Evolutionary conservation across 441 rosid species (phyloP).

Genomic region (Melastoma candidum): DNA sequence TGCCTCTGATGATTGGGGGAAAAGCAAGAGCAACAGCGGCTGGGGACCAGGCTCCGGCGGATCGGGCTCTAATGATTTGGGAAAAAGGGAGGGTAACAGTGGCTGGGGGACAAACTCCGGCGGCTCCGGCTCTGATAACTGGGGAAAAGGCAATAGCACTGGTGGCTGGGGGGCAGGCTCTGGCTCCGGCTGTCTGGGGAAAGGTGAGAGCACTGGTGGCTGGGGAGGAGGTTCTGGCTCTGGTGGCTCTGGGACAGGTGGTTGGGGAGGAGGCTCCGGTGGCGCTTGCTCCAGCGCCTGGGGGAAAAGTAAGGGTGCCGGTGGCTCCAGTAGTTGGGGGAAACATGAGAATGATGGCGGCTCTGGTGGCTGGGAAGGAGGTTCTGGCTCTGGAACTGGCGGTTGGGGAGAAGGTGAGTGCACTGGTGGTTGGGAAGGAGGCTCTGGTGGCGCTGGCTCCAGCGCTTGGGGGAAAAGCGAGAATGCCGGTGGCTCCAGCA

Average conservation of each 20-base stretch:
- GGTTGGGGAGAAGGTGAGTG: conserved; percentile 20
- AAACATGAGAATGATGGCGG: conserved; percentile 16
- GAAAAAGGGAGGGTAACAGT: not conserved
- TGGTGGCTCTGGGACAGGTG: conserved; percentile 23
- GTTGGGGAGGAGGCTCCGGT: conserved; percentile 7
- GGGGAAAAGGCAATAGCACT: not conserved
- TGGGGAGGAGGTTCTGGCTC: conserved; percentile 4
- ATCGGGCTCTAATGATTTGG: not conserved
- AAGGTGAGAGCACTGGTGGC: not conserved
- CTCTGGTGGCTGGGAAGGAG: conserved; percentile 1
- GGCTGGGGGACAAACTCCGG: not conserved
- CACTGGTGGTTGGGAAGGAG: conserved; percentile 13
- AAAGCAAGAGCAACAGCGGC: not conserved
- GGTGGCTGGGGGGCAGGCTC: conserved; percentile 7
- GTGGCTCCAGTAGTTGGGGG: conserved; percentile 10
- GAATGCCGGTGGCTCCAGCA: conserved; percentile 11
- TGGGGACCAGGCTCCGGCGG: not conserved
- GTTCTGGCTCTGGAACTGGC: conserved; percentile 1
- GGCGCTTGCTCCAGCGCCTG: not conserved
- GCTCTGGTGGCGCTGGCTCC: too few relatives aligned
- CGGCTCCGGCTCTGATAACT: too few relatives aligned
- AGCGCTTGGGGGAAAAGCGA: conserved; percentile 15
- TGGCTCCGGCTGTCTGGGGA: conserved; percentile 3
- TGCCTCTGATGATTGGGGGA: not conserved
- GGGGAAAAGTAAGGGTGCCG: conserved; percentile 16